Evolutionary conservation across 2,329 filamentous ascomycete species (phyloP).

Genomic region (Venturia asperata): DNA sequence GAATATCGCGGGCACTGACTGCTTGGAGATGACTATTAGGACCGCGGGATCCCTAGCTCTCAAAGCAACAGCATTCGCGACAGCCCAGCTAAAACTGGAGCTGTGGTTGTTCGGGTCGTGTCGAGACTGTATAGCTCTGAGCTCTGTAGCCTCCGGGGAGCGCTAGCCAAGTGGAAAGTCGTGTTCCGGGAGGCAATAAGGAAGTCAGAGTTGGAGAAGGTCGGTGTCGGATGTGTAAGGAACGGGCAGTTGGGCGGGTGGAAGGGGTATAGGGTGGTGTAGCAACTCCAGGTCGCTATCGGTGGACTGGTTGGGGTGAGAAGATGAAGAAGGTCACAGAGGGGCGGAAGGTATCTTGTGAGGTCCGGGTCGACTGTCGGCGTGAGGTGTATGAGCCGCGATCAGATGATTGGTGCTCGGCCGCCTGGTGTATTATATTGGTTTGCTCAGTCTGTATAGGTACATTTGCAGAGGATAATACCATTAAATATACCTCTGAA

Average conservation of each 20-base stretch:
- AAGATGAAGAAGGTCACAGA: neutral
- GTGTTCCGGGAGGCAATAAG: neutral
- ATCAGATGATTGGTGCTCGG: neutral
- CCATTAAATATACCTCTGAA: too few relatives aligned
- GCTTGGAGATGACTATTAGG: constrained; percentile 11
- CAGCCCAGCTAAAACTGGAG: constrained; percentile 5
- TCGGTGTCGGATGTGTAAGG: neutral
- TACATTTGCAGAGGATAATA: too few relatives aligned
- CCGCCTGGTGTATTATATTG: neutral
- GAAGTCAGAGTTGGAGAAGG: neutral
- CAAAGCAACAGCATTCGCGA: constrained; percentile 18
- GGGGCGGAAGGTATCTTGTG: constrained; percentile 2
- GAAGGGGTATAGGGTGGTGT: neutral
- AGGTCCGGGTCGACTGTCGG: too few relatives aligned
- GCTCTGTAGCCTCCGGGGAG: neutral
- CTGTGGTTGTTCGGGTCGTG: neutral
- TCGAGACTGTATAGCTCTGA: neutral
- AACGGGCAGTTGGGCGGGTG: neutral
- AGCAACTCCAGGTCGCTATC: neutral
- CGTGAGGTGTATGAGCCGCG: neutral
- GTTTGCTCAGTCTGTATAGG: too few relatives aligned
- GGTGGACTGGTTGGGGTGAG: neutral
- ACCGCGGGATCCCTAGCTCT: constrained; percentile 9
- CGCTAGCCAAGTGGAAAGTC: neutral
- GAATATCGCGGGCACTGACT: constrained; percentile 7